Percentiles rank a stretch among this genome's conserved stretches.
Conservation (phyloP, 805 yeast genomes). For the Zygoascus ofunaensis region DNA sequence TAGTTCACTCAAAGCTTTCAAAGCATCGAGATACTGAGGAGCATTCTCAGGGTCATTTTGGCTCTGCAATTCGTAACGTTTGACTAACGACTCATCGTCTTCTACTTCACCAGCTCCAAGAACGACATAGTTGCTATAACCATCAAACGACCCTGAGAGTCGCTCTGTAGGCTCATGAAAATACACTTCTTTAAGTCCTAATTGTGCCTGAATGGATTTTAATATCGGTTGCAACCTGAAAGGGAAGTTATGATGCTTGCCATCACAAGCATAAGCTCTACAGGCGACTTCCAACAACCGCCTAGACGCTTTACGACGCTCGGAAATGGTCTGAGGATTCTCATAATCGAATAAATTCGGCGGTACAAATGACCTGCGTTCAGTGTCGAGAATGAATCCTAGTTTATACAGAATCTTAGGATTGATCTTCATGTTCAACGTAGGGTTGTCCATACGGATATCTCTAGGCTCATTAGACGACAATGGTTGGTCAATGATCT, state of each 20-base stretch:
- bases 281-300: constrained; percentile 14
- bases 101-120: constrained; percentile 44
- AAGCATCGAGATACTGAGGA: constrained; percentile 51
- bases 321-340: constrained; percentile 10
- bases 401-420: constrained; percentile 38
- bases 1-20: constrained; percentile 41
- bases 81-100: constrained; percentile 38
- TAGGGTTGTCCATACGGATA: constrained; percentile 43
- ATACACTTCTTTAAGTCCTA: background rate
- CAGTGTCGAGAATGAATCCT: constrained; percentile 17
- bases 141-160: background rate
- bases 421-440: constrained; percentile 50
- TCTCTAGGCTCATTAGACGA: constrained; percentile 42
- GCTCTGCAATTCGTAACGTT: constrained; percentile 37
- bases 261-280: constrained; percentile 5
- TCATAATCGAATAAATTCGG: constrained; percentile 16
- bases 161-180: background rate
- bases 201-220: constrained; percentile 2
- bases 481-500: constrained; percentile 62
- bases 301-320: constrained; percentile 12
- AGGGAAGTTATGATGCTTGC: background rate
- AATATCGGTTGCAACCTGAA: constrained; percentile 9
- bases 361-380: constrained; percentile 14
- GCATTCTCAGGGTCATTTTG: constrained; percentile 36
- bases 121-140: constrained; percentile 29